phyloP scores from a whole-genome alignment of 2,329 filamentous ascomycete genomes.

The Colletotrichum incanum region DNA sequence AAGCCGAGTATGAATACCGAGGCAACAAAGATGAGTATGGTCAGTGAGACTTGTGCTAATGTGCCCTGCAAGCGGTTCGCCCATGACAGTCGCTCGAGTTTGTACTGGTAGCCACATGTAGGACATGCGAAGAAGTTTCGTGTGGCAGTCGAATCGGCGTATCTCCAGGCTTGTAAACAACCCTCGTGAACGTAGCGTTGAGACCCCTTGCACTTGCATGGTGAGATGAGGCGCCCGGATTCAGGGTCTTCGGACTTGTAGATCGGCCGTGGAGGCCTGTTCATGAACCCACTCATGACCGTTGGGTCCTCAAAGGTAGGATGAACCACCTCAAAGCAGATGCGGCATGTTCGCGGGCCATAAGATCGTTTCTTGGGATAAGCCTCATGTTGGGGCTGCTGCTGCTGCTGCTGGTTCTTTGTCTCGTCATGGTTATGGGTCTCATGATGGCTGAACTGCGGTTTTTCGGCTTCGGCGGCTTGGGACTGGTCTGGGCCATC shows the following conservation, averaged over 20 bases:
- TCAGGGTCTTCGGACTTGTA: constrained; percentile 84
- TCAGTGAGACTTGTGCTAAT: constrained; percentile 78
- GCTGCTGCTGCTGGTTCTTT: background rate
- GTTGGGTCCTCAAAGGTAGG: constrained; percentile 59
- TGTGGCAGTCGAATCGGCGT: constrained; percentile 74
- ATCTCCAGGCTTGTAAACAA: constrained; percentile 88
- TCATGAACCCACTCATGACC: constrained; percentile 42
- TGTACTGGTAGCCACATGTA: constrained; percentile 89
- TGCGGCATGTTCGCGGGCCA: constrained; percentile 84
- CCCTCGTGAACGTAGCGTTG: constrained; percentile 95
- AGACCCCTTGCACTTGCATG: constrained; percentile 94
- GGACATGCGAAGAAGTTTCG: constrained; percentile 90
- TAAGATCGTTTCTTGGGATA: constrained; percentile 66
- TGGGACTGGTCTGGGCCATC: constrained; percentile 3
- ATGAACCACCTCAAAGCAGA: constrained; percentile 82
- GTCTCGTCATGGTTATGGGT: constrained; percentile 3
- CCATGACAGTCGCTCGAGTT: constrained; percentile 83
- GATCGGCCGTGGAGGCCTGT: constrained; percentile 52
- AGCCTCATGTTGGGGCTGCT: constrained; percentile 15
- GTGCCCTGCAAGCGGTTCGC: constrained; percentile 78
- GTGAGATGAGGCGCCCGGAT: constrained; percentile 85
- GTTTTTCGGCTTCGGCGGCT: constrained; percentile 18
- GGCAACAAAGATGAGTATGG: constrained; percentile 78
- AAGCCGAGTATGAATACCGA: constrained; percentile 90
- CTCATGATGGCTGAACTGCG: background rate